phyloP scores from a whole-genome alignment of 2,329 filamentous ascomycete species.

The Periglandula ipomoeae region DNA sequence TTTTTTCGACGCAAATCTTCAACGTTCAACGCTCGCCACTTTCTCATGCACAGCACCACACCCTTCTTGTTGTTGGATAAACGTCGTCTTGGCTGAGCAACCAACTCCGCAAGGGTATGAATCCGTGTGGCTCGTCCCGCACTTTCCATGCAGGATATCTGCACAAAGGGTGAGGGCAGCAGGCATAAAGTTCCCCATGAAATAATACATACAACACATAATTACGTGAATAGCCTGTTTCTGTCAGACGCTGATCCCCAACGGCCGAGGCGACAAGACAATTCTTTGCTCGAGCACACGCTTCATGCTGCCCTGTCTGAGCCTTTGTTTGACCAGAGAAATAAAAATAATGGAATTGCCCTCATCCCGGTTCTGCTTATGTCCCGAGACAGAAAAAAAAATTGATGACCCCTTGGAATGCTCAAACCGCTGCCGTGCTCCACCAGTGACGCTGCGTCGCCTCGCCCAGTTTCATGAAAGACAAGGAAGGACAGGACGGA shows the following conservation, averaged over 20 bases:
- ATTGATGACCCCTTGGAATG: neutral
- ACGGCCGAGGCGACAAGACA: no score
- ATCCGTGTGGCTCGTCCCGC: neutral
- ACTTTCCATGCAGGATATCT: neutral
- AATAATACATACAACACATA: no score
- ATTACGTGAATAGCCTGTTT: no score
- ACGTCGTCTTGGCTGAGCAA: neutral
- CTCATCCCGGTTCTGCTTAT: neutral
- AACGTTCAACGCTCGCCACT: no score
- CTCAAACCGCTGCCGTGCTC: slow-evolving; percentile 1
- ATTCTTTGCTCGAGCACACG: no score
- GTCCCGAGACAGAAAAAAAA: neutral
- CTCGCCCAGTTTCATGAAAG: neutral
- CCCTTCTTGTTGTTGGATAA: neutral
- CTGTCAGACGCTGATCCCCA: no score
- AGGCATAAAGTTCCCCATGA: neutral
- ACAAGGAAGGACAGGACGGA: no score
- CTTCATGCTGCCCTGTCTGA: neutral
- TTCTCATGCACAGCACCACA: no score
- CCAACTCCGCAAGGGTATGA: neutral
- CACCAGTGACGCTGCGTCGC: neutral
- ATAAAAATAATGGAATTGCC: neutral
- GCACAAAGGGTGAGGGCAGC: slow-evolving; percentile 1
- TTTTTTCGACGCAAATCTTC: no score
- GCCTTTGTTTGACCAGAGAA: neutral